Percentiles rank a stretch among this genome's conserved stretches.
These are phyloP conservation scores for Quercus berberidifolia DNA, from an alignment of 306 rosid species.

Conservation along the genomic window DNA sequence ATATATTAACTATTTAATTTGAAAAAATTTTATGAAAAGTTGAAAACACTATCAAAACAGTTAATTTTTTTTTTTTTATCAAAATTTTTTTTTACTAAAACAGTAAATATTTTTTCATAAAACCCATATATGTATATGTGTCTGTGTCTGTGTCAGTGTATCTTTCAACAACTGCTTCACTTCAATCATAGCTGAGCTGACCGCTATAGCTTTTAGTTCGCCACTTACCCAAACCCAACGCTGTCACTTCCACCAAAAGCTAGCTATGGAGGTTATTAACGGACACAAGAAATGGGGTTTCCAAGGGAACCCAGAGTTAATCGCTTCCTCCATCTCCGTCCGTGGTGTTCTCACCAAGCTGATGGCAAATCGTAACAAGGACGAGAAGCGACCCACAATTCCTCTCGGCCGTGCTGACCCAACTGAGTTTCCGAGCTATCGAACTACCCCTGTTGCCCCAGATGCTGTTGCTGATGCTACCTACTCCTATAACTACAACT, in stretches of 20 bases:
- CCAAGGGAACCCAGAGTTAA: slow-evolving; percentile 39
- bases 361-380: slow-evolving; percentile 7
- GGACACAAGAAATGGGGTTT: slow-evolving; percentile 46
- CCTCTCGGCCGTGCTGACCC: slow-evolving; percentile 58
- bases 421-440: slow-evolving; percentile 29
- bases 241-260: too few relatives aligned
- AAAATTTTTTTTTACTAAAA: too few relatives aligned
- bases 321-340: slow-evolving; percentile 44
- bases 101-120: too few relatives aligned
- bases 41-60: accelerated
- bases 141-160: too few relatives aligned
- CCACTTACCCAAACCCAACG: too few relatives aligned
- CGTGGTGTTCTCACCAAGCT: slow-evolving; percentile 37
- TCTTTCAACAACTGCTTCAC: too few relatives aligned
- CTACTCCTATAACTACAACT: slow-evolving; percentile 45
- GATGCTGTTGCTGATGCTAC: slow-evolving; percentile 36
- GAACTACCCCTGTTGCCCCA: slow-evolving; percentile 23
- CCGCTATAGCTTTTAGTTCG: too few relatives aligned
- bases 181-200: too few relatives aligned
- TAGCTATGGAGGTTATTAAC: slow-evolving; percentile 26
- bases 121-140: too few relatives aligned
- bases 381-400: slow-evolving; percentile 26
- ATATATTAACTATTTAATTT: too few relatives aligned
- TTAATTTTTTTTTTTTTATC: too few relatives aligned
- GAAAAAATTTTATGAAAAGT: accelerated